Percentiles rank a stretch among this genome's conserved stretches.
Evolutionary conservation across 176 grass and related monocot genomes (phyloP).

Genomic region (Triticum monococcum): DNA sequence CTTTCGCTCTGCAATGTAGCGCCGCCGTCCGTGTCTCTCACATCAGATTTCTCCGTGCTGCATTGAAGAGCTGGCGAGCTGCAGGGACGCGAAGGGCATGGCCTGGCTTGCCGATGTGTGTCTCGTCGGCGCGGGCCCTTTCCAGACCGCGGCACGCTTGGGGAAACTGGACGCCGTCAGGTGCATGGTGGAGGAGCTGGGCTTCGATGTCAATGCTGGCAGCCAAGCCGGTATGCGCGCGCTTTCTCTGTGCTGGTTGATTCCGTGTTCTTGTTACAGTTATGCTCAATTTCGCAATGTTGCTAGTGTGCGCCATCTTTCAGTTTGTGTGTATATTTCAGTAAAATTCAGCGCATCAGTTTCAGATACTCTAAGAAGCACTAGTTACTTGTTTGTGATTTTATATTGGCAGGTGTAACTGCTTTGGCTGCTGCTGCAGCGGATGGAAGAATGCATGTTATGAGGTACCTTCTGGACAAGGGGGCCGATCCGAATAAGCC

Average conservation of each 20-base stretch:
- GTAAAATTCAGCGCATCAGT: background rate
- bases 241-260: background rate
- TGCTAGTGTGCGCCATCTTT: background rate
- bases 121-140: background rate
- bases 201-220: slow-evolving; percentile 4
- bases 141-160: slow-evolving; percentile 20
- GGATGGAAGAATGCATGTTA: slow-evolving; percentile 9
- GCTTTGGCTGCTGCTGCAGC: slow-evolving; percentile 26
- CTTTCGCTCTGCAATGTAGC: background rate
- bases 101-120: slow-evolving; percentile 5
- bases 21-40: background rate
- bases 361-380: background rate
- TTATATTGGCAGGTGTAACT: slow-evolving; percentile 30
- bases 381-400: background rate
- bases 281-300: background rate
- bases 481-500: slow-evolving; percentile 10
- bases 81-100: slow-evolving; percentile 11
- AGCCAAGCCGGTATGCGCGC: background rate
- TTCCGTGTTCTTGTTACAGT: too few relatives aligned
- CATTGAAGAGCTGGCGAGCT: slow-evolving; percentile 21
- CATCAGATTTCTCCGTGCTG: background rate
- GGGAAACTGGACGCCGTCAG: slow-evolving; percentile 12
- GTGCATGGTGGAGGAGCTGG: slow-evolving; percentile 28
- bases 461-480: slow-evolving; percentile 26
- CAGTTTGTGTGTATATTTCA: too few relatives aligned